Conservation (phyloP, 2,329 filamentous ascomycete species). For the Fusarium lateritium region DNA sequence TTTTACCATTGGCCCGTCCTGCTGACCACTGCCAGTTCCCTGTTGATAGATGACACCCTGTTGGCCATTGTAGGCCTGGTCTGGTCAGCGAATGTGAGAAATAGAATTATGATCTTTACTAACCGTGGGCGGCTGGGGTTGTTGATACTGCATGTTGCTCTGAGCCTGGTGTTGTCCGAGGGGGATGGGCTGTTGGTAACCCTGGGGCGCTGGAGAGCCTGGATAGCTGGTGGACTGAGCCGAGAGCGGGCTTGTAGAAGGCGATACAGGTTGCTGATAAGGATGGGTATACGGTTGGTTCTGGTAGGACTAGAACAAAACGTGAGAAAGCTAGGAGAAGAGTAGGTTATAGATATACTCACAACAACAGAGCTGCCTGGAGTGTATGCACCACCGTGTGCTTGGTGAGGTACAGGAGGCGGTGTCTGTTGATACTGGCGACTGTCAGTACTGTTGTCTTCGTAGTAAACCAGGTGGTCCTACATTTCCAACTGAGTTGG, state of each 20-base stretch:
- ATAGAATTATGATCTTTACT: neutral
- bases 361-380: constrained; percentile 46
- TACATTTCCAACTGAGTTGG: constrained; percentile 41
- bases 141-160: constrained; percentile 43
- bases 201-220: constrained; percentile 17
- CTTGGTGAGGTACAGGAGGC: constrained; percentile 32
- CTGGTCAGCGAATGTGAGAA: constrained; percentile 12
- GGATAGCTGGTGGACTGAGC: constrained; percentile 32
- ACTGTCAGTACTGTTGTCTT: constrained; percentile 1
- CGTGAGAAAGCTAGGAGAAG: constrained; percentile 13
- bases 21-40: constrained; percentile 39
- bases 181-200: constrained; percentile 29
- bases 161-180: constrained; percentile 31
- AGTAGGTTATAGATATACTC: neutral
- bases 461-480: neutral
- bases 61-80: constrained; percentile 38
- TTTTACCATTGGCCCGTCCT: constrained; percentile 49
- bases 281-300: constrained; percentile 41
- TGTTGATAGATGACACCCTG: constrained; percentile 43
- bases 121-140: constrained; percentile 40
- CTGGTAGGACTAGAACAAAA: constrained; percentile 39
- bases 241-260: constrained; percentile 40
- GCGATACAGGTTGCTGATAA: constrained; percentile 41
- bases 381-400: constrained; percentile 47
- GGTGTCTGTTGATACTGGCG: constrained; percentile 36